These are phyloP conservation scores for Gremmenia infestans DNA, from an alignment of 2,329 filamentous ascomycete genomes.

Conservation along the genomic window DNA sequence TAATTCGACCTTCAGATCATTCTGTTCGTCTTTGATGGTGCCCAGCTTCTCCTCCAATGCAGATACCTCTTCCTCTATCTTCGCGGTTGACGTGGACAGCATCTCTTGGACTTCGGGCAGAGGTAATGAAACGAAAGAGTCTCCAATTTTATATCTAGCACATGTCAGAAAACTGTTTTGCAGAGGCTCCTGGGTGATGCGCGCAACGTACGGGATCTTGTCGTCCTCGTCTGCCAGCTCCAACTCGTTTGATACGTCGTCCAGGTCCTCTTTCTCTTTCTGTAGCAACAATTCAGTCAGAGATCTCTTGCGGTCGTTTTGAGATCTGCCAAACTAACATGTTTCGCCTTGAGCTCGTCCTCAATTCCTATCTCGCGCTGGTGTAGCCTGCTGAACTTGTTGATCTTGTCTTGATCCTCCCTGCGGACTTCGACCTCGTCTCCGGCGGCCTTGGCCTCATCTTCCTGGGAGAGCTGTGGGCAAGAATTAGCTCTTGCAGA, in stretches of 20 bases:
- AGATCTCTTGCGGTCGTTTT: neutral
- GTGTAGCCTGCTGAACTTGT: conserved; percentile 91
- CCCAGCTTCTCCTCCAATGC: conserved; percentile 72
- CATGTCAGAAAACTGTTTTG: conserved; percentile 6
- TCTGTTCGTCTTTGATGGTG: conserved; percentile 78
- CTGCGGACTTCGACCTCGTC: conserved; percentile 91
- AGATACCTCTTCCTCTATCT: conserved; percentile 71
- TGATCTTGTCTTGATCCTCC: conserved; percentile 98
- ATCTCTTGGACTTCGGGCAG: conserved; percentile 83
- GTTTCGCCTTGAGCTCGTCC: conserved; percentile 74
- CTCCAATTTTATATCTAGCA: conserved; percentile 87
- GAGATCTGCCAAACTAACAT: conserved; percentile 46
- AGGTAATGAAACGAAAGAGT: conserved; percentile 86
- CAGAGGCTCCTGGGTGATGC: neutral
- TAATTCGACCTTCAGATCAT: conserved; percentile 80
- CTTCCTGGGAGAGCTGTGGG: conserved; percentile 75
- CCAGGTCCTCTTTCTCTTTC: conserved; percentile 98
- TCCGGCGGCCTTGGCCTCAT: conserved; percentile 67
- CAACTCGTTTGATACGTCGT: conserved; percentile 85
- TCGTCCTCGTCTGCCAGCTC: conserved; percentile 96
- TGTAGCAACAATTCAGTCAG: conserved; percentile 37
- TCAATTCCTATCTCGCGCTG: conserved; percentile 75
- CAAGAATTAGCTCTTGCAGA: neutral
- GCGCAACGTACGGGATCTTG: conserved; percentile 67
- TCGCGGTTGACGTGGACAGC: conserved; percentile 64